A percentile compares a stretch with the other conserved stretches of the same genome.
Evolutionary conservation across 352 stramenopile genomes (phyloP).

Genomic region (Phytophthora pluvialis): DNA sequence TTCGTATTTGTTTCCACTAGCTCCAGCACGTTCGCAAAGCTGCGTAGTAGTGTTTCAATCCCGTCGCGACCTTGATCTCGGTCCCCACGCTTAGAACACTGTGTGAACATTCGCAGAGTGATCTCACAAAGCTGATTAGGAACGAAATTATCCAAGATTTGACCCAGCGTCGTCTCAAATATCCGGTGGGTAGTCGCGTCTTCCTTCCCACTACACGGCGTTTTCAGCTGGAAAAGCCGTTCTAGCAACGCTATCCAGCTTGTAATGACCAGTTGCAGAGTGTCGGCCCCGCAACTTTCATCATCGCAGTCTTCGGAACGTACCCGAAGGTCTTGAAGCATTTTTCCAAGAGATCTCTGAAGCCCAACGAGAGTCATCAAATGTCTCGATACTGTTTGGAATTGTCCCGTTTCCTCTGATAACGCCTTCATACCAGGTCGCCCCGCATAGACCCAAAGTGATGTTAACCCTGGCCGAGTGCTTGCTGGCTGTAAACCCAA

Average conservation of each 20-base stretch:
- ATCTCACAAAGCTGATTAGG: conserved; percentile 13
- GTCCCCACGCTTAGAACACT: conserved; percentile 3
- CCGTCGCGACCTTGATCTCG: conserved; percentile 6
- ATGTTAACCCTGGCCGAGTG: conserved; percentile 12
- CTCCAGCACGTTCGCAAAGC: conserved; percentile 15
- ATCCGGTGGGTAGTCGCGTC: background rate
- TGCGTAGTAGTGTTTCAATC: conserved; percentile 13
- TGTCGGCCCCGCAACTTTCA: background rate
- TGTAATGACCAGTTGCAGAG: background rate
- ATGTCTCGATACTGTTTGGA: conserved; percentile 2
- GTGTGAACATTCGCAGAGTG: conserved; percentile 12
- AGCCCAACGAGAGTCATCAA: conserved; percentile 15
- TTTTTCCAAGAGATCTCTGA: background rate
- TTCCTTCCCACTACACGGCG: background rate
- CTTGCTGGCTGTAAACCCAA: conserved; percentile 19
- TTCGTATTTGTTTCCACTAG: conserved; percentile 4
- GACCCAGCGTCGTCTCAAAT: conserved; percentile 1
- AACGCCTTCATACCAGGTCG: background rate
- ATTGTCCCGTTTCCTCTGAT: background rate
- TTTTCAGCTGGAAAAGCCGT: conserved; percentile 13
- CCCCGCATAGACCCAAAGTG: conserved; percentile 20
- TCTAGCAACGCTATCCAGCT: conserved; percentile 14
- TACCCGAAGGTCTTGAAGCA: conserved; percentile 2
- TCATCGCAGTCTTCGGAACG: conserved; percentile 9
- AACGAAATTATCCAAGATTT: conserved; percentile 6